phyloP scores from a whole-genome alignment of 2,329 filamentous ascomycete genomes.

The Periglandula ipomoeae region DNA sequence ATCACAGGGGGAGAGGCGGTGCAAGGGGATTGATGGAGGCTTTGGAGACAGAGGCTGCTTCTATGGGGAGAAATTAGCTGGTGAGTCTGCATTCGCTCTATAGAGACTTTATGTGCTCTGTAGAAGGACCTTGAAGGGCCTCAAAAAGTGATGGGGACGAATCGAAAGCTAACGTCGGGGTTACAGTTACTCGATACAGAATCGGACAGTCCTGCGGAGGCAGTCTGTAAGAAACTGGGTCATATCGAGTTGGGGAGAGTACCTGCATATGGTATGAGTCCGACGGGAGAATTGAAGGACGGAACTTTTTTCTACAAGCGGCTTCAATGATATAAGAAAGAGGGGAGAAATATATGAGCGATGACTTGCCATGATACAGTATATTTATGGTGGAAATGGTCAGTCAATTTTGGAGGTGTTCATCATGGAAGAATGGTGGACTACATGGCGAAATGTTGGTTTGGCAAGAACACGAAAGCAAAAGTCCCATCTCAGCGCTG shows the following conservation, averaged over 20 bases:
- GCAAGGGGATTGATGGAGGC: conserved; percentile 40
- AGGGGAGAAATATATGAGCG: too few relatives aligned
- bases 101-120: neutral
- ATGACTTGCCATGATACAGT: too few relatives aligned
- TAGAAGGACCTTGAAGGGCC: neutral
- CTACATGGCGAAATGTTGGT: too few relatives aligned
- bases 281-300: conserved; percentile 38
- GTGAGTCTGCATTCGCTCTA: conserved; percentile 28
- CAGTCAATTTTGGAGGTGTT: too few relatives aligned
- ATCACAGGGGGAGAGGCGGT: conserved; percentile 40
- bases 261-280: conserved; percentile 42
- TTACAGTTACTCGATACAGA: conserved; percentile 42
- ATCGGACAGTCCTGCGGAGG: conserved; percentile 41
- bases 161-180: neutral
- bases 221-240: conserved; percentile 45
- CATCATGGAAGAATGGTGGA: too few relatives aligned
- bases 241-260: conserved; percentile 47
- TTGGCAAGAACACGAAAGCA: too few relatives aligned
- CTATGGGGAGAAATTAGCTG: conserved; percentile 40
- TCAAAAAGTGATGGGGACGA: neutral
- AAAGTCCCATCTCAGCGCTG: too few relatives aligned
- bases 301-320: conserved; percentile 53
- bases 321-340: conserved; percentile 25
- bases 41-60: conserved; percentile 45
- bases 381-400: too few relatives aligned